These are phyloP conservation scores for Sclerotinia nivalis DNA, from an alignment of 2,329 filamentous ascomycete species.

Conservation along the genomic window DNA sequence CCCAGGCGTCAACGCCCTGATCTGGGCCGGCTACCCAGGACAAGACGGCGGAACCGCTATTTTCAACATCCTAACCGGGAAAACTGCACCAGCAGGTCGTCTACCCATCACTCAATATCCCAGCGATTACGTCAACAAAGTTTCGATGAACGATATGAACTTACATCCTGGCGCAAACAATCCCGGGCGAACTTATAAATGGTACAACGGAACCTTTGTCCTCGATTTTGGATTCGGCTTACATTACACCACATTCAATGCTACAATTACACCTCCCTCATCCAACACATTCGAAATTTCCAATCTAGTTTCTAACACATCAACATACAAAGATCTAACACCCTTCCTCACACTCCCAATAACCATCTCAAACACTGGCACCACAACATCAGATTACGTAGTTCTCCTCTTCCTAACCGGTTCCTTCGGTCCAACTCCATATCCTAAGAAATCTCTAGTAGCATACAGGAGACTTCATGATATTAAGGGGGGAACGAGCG, in stretches of 20 bases:
- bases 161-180: constrained; percentile 50
- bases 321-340: constrained; percentile 36
- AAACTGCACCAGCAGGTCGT: constrained; percentile 44
- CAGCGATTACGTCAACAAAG: constrained; percentile 50
- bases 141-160: constrained; percentile 58
- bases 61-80: constrained; percentile 55
- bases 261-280: not conserved
- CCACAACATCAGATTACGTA: constrained; percentile 54
- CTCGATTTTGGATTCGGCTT: constrained; percentile 57
- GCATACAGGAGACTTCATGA: constrained; percentile 47
- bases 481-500: constrained; percentile 37
- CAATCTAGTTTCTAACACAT: constrained; percentile 3
- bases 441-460: constrained; percentile 54
- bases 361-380: constrained; percentile 50
- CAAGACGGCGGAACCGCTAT: constrained; percentile 59
- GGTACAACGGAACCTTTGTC: constrained; percentile 53
- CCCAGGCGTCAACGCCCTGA: constrained; percentile 50
- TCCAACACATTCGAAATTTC: constrained; percentile 22
- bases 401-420: constrained; percentile 52
- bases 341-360: constrained; percentile 43
- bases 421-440: constrained; percentile 50
- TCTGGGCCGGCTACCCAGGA: constrained; percentile 62
- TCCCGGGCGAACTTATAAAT: constrained; percentile 57
- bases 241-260: constrained; percentile 28
- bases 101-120: constrained; percentile 59